These are phyloP conservation scores for Aspergillus panamensis DNA, from an alignment of 495 filamentous ascomycete species.

Conservation along the genomic window DNA sequence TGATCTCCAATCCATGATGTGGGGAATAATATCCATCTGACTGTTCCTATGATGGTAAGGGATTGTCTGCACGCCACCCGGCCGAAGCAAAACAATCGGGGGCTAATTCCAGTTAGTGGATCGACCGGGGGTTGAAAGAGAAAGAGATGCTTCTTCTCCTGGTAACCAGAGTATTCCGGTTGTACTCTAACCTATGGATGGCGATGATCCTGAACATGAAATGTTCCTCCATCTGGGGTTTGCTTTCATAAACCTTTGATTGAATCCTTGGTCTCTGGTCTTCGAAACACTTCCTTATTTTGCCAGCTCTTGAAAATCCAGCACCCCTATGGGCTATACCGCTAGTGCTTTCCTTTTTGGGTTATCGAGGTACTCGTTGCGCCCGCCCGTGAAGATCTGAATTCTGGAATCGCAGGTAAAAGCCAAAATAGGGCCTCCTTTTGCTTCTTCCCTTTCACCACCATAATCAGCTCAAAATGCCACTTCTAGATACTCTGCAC, in stretches of 20 bases:
- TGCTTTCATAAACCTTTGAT: not conserved
- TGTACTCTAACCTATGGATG: not conserved
- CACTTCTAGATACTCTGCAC: not conserved
- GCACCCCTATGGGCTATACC: not conserved
- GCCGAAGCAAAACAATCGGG: not conserved
- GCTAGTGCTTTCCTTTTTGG: not conserved
- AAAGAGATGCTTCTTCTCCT: not conserved
- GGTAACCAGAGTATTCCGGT: not conserved
- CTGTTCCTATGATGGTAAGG: not conserved
- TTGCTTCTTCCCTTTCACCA: not conserved
- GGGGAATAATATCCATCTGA: not conserved
- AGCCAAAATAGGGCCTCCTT: not conserved
- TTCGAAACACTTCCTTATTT: not conserved
- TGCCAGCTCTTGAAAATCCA: not conserved
- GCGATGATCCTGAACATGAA: not conserved
- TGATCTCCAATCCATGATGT: not conserved
- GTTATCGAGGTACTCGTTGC: not conserved
- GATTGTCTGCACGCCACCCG: constrained; percentile 1
- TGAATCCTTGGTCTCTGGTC: not conserved
- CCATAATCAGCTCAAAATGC: not conserved
- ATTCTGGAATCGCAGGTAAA: not conserved
- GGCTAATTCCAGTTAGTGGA: not conserved
- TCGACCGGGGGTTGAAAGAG: not conserved
- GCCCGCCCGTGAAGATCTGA: not conserved
- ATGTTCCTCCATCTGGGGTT: too few species aligned